Percentiles rank a stretch among this genome's conserved stretches.
Conservation (phyloP, 306 rosid species). For the Malus asiatica region DNA sequence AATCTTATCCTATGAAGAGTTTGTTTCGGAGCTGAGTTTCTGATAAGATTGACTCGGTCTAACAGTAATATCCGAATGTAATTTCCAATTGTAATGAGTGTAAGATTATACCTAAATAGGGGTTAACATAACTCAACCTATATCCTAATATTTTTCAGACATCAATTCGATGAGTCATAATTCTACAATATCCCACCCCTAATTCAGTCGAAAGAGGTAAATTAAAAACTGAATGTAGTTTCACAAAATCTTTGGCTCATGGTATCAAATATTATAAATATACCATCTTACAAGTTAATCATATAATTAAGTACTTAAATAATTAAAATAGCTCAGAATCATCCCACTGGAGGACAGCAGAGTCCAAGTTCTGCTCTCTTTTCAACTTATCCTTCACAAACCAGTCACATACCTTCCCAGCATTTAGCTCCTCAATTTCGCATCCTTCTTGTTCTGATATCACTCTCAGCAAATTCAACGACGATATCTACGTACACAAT, state of each 20-base stretch:
- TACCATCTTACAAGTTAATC: neutral
- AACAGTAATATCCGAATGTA: too few relatives aligned
- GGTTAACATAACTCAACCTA: too few relatives aligned
- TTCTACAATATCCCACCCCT: too few relatives aligned
- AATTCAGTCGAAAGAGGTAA: too few relatives aligned
- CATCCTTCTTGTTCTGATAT: slow-evolving; percentile 91
- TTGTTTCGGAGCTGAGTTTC: too few relatives aligned
- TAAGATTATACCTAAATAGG: too few relatives aligned
- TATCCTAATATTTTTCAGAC: too few relatives aligned
- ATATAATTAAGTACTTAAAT: neutral
- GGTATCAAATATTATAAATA: too few relatives aligned
- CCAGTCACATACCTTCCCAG: slow-evolving; percentile 69
- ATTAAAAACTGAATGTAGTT: neutral
- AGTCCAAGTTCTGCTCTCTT: slow-evolving; percentile 66
- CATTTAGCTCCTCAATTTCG: slow-evolving; percentile 74
- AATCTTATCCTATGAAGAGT: too few relatives aligned
- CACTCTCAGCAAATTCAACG: slow-evolving; percentile 67
- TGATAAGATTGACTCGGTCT: too few relatives aligned
- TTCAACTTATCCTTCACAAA: slow-evolving; percentile 54
- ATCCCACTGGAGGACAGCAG: slow-evolving; percentile 96
- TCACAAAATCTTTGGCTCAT: neutral
- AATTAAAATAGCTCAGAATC: slow-evolving; percentile 48
- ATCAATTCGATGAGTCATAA: too few relatives aligned
- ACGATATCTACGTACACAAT: slow-evolving; percentile 50
- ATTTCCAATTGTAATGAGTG: too few relatives aligned